These are phyloP conservation scores for Clonostachys chloroleuca DNA, from an alignment of 2,329 filamentous ascomycete species.

Conservation along the genomic window DNA sequence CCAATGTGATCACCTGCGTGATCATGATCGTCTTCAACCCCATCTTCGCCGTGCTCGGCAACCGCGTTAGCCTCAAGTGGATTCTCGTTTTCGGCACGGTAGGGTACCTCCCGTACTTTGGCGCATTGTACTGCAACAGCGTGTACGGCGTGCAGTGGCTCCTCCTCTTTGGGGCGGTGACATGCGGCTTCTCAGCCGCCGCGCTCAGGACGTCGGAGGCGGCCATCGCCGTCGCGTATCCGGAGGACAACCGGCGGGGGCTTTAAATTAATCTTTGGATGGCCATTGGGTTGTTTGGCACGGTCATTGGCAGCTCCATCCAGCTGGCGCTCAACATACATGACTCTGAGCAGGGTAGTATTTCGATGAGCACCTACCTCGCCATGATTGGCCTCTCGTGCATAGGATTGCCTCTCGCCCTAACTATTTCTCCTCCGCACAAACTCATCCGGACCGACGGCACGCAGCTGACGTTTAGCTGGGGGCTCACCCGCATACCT, in stretches of 20 bases:
- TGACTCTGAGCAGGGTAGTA: conserved; percentile 15
- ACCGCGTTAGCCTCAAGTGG: conserved; percentile 13
- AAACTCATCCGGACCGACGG: conserved; percentile 36
- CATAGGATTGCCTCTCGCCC: conserved; percentile 35
- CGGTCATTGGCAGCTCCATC: conserved; percentile 39
- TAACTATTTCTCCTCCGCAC: conserved; percentile 37
- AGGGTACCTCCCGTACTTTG: conserved; percentile 38
- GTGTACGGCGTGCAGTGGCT: conserved; percentile 34
- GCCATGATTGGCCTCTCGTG: conserved; percentile 37
- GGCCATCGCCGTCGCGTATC: conserved; percentile 6
- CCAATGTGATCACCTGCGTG: conserved; percentile 44
- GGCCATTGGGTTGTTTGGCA: conserved; percentile 18
- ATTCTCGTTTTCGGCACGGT: conserved; percentile 33
- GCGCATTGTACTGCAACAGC: conserved; percentile 41
- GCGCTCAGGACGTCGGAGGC: conserved; percentile 20
- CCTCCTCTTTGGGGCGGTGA: conserved; percentile 29
- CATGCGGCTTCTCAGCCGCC: conserved; percentile 27
- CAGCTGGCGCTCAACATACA: conserved; percentile 39
- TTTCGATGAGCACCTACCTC: conserved; percentile 15
- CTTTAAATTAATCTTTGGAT: conserved; percentile 31
- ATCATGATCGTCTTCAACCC: conserved; percentile 35
- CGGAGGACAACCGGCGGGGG: conserved; percentile 14
- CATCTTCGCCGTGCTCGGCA: conserved; percentile 8
- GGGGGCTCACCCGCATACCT: conserved; percentile 1
- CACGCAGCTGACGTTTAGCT: background rate